phyloP scores from a whole-genome alignment of 768 basidiomycete genomes.

The Scleroderma citrinum region DNA sequence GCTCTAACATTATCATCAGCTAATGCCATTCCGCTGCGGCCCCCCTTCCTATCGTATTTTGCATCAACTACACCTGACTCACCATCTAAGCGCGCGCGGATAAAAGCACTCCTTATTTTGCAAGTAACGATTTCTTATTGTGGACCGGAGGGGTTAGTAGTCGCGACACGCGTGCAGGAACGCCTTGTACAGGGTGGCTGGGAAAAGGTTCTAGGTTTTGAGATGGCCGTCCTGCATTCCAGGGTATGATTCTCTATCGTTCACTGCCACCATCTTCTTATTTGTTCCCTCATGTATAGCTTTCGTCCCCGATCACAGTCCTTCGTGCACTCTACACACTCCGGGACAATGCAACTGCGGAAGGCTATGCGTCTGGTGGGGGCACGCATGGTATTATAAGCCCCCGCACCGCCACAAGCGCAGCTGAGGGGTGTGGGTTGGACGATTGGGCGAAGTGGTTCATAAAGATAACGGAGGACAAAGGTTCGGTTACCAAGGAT shows the following conservation, averaged over 20 bases:
- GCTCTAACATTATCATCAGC: not conserved
- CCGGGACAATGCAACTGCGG: slow-evolving; percentile 71
- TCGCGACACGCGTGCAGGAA: slow-evolving; percentile 16
- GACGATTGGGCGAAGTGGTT: slow-evolving; percentile 28
- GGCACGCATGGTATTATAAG: slow-evolving; percentile 61
- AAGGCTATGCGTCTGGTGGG: slow-evolving; percentile 78
- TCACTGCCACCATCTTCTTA: not conserved
- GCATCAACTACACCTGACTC: slow-evolving; percentile 80
- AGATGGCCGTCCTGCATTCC: slow-evolving; percentile 72
- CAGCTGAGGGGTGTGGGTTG: slow-evolving; percentile 50
- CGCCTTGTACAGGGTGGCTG: slow-evolving; percentile 18
- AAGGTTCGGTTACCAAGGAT: slow-evolving; percentile 40
- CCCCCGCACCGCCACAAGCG: slow-evolving; percentile 43
- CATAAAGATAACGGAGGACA: slow-evolving; percentile 44
- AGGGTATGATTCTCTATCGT: slow-evolving; percentile 42
- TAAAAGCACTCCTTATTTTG: slow-evolving; percentile 75
- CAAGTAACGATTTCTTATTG: slow-evolving; percentile 32
- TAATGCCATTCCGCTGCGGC: slow-evolving; percentile 3
- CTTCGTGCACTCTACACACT: slow-evolving; percentile 62
- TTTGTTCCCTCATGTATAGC: not conserved
- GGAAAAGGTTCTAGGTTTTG: slow-evolving; percentile 57
- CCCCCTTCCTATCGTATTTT: slow-evolving; percentile 56
- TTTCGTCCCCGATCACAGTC: slow-evolving; percentile 33
- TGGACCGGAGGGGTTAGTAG: slow-evolving; percentile 7
- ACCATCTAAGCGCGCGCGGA: slow-evolving; percentile 59